Percentiles rank a stretch among this genome's conserved stretches.
Conservation (phyloP, 2,329 filamentous ascomycete genomes). For the Colletotrichum sojae region DNA sequence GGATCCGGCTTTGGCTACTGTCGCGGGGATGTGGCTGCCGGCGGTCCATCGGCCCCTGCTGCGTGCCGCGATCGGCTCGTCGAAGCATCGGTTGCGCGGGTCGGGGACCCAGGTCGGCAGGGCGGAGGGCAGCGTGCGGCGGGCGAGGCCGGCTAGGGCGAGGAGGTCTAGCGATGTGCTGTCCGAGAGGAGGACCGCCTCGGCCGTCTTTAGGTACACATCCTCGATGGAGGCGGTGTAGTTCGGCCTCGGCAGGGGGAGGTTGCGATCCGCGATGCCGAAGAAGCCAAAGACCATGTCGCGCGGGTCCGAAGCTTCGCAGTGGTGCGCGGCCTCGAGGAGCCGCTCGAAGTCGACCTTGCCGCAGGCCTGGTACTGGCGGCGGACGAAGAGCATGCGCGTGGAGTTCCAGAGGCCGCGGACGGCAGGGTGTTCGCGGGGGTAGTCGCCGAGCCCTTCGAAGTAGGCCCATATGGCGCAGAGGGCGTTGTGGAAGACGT, state of each 20-base stretch:
- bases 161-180: neutral
- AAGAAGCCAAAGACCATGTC: slow-evolving; percentile 2
- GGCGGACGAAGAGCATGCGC: neutral
- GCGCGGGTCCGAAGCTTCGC: neutral
- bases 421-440: neutral
- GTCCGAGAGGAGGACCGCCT: neutral
- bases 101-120: neutral
- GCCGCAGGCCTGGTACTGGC: neutral
- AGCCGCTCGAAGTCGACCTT: neutral
- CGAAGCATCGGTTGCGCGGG: neutral
- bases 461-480: slow-evolving; percentile 1
- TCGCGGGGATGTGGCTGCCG: neutral
- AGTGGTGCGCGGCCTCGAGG: neutral
- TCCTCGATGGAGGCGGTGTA: neutral
- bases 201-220: neutral
- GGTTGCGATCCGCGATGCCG: neutral
- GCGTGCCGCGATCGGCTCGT: neutral
- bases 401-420: slow-evolving; percentile 1
- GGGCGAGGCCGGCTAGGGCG: neutral
- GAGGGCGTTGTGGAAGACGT: neutral
- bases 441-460: neutral
- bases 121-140: neutral
- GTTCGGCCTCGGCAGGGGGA: neutral
- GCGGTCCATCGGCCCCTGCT: neutral
- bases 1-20: neutral